These are phyloP conservation scores for Papilionanthe hybrid DNA, from an alignment of 116 monocot species.

Conservation along the genomic window DNA sequence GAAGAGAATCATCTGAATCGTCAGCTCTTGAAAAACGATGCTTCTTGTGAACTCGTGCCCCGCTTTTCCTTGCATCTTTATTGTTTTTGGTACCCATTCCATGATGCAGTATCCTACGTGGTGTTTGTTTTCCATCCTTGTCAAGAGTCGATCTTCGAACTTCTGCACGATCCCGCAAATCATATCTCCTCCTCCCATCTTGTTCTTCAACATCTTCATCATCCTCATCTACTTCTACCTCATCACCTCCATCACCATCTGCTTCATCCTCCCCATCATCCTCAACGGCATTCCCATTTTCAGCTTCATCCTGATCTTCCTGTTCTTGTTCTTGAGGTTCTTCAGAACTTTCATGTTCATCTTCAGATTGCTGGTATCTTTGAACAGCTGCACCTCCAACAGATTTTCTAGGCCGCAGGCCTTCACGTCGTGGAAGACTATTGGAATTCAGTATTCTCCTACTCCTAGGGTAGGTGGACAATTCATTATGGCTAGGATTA, in stretches of 20 bases:
- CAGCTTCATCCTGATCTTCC: constrained; percentile 61
- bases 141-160: constrained; percentile 72
- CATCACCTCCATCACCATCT: constrained; percentile 56
- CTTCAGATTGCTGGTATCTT: constrained; percentile 65
- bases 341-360: constrained; percentile 76
- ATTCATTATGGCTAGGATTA: constrained; percentile 49
- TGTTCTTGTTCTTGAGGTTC: constrained; percentile 47
- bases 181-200: constrained; percentile 88
- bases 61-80: constrained; percentile 67
- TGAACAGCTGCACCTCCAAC: constrained; percentile 29
- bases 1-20: constrained; percentile 98
- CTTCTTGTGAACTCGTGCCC: constrained; percentile 67
- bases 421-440: constrained; percentile 72
- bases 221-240: constrained; percentile 54
- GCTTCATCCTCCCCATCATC: constrained; percentile 59
- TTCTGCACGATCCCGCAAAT: constrained; percentile 78
- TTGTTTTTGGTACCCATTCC: constrained; percentile 68
- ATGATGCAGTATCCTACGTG: constrained; percentile 75
- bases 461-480: constrained; percentile 30
- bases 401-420: constrained; percentile 76
- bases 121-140: constrained; percentile 83
- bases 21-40: constrained; percentile 63
- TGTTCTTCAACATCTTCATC: constrained; percentile 85
- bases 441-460: constrained; percentile 35
- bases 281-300: constrained; percentile 70